These are phyloP conservation scores for Gaultheria prostrata DNA, from an alignment of 148 eudicot species.

Conservation along the genomic window DNA sequence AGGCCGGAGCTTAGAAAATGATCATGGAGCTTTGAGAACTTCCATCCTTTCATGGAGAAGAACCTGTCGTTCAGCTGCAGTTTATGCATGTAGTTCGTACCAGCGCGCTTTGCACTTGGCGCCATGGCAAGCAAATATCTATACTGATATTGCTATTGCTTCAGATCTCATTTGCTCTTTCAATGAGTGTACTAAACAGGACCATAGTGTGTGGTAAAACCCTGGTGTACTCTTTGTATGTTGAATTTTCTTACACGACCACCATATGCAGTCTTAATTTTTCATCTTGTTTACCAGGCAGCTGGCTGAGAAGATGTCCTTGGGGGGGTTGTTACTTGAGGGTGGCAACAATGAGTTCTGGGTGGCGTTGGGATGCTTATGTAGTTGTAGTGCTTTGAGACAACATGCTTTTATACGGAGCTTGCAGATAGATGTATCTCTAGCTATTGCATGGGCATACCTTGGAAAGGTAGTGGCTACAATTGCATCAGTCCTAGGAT, in stretches of 20 bases:
- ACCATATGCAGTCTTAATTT: slow-evolving; percentile 15
- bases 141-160: slow-evolving; percentile 78
- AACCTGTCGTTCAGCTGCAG: slow-evolving; percentile 56
- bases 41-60: slow-evolving; percentile 69
- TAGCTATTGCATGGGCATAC: slow-evolving; percentile 97
- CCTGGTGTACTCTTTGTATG: slow-evolving; percentile 3
- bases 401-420: slow-evolving; percentile 90
- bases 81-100: slow-evolving; percentile 62
- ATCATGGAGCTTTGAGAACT: slow-evolving; percentile 48
- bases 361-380: slow-evolving; percentile 82
- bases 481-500: not conserved
- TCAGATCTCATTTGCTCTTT: slow-evolving; percentile 49
- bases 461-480: slow-evolving; percentile 69
- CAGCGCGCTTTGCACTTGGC: slow-evolving; percentile 91
- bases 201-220: slow-evolving; percentile 50
- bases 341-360: slow-evolving; percentile 79
- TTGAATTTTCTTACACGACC: not conserved
- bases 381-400: slow-evolving; percentile 56
- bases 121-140: slow-evolving; percentile 91
- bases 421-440: slow-evolving; percentile 84
- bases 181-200: slow-evolving; percentile 35
- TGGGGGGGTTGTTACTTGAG: slow-evolving; percentile 91
- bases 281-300: slow-evolving; percentile 49
- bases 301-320: slow-evolving; percentile 81
- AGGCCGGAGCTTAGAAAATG: slow-evolving; percentile 26